Base-by-base conservation (phyloP, 495 filamentous ascomycete species). In the Evernia prunastri region DNA sequence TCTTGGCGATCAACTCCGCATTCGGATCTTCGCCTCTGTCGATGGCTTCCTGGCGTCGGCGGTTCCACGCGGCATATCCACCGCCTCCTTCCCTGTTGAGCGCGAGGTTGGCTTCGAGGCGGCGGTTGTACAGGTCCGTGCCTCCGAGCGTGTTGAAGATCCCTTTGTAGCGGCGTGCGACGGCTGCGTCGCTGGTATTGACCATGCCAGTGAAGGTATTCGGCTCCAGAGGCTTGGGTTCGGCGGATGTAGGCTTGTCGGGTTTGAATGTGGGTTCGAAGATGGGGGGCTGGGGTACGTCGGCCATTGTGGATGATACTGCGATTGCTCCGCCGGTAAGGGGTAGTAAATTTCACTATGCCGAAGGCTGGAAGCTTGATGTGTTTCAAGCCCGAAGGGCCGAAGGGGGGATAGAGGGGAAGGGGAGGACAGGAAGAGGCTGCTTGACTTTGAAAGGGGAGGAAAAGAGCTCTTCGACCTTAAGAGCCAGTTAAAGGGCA, bases 11-110 rank as follows among this genome's bases (percentile, higher is more conserved):
- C 3, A 62, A 40, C 0, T 47, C 54, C 23, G 43, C 42, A 23
- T 61, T 61, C 8, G 64, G 64, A 29, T 66, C 64, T 31, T 66
- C 63, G 20, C 63, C 63, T 9, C 58, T 58, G 5, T 58, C 63
- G 27, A 65, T 58, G 1, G 64, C 64, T n/a, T 58, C 49, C 39
- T 43, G 59, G 23, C 64, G 43, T 31, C 36, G 37, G 20, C 47
- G 33, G 27, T 61, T 61, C 59, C 59, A 61, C 23, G 31, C 59
- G n/a, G 33, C 47, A 23, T 53, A 61, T 3, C 42, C 59, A 12
- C 43, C 36, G 18, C 40, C 11, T 13, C 23, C 13, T 17, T 61
- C 42, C 13, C 43, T 51, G 15, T 17, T 47, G 43, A 36, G 17
- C 5, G 33, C 59, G 23, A 53, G 15, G n/a, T 61, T 37, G 33